phyloP scores from a whole-genome alignment of 2,329 filamentous ascomycete species.

The Fusarium tuaranense region DNA sequence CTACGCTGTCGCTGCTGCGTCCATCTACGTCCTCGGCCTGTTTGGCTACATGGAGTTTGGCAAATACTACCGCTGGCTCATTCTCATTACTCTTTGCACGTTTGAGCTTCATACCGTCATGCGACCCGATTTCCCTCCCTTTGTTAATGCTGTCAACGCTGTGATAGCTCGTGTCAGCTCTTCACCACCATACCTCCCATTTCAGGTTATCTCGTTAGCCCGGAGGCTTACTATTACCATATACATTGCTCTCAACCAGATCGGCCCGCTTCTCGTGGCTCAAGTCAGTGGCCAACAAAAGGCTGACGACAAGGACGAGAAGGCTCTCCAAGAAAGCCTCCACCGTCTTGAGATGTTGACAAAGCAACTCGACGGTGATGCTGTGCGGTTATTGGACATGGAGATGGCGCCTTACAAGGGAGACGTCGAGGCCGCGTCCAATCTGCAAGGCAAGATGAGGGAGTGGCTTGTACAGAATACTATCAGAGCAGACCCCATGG shows the following conservation, averaged over 20 bases:
- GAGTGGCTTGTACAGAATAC: slow-evolving; percentile 92
- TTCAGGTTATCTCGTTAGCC: slow-evolving; percentile 82
- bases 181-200: slow-evolving; percentile 80
- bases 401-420: slow-evolving; percentile 85
- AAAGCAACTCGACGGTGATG: slow-evolving; percentile 74
- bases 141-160: slow-evolving; percentile 61
- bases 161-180: slow-evolving; percentile 52
- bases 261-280: slow-evolving; percentile 73
- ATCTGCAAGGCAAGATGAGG: slow-evolving; percentile 75
- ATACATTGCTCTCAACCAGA: slow-evolving; percentile 85
- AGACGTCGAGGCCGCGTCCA: slow-evolving; percentile 73
- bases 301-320: slow-evolving; percentile 55
- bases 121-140: slow-evolving; percentile 62
- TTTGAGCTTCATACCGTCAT: slow-evolving; percentile 70
- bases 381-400: slow-evolving; percentile 76
- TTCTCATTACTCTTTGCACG: slow-evolving; percentile 63
- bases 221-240: slow-evolving; percentile 82
- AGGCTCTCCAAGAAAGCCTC: slow-evolving; percentile 70
- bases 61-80: slow-evolving; percentile 74
- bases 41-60: slow-evolving; percentile 77
- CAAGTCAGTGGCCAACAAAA: slow-evolving; percentile 43
- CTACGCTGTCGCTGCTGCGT: slow-evolving; percentile 68
- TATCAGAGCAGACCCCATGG: slow-evolving; percentile 82
- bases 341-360: slow-evolving; percentile 73
- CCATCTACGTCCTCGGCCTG: slow-evolving; percentile 71